phyloP scores from a whole-genome alignment of 1,284 basidiomycete species.

The Ceratobasidium sp. region DNA sequence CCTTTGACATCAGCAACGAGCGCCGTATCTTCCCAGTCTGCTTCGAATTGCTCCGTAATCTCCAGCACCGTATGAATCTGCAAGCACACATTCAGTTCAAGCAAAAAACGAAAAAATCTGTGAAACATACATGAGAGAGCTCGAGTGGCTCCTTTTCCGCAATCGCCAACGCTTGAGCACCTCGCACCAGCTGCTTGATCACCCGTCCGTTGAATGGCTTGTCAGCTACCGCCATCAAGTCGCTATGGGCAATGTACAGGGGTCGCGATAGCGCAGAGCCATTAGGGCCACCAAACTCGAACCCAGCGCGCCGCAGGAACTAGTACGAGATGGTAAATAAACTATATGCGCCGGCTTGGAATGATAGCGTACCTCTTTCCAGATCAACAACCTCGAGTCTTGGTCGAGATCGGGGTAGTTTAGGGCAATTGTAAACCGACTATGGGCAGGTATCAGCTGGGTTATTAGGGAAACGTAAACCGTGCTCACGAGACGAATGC shows the following conservation, averaged over 20 bases:
- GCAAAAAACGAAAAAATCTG: no score
- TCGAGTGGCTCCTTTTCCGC: slow-evolving; percentile 59
- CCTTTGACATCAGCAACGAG: no score
- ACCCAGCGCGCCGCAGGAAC: slow-evolving; percentile 66
- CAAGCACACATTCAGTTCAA: no score
- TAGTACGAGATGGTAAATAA: not conserved
- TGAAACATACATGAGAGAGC: slow-evolving; percentile 38
- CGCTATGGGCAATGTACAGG: slow-evolving; percentile 57
- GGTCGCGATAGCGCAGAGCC: not conserved
- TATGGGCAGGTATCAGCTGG: no score
- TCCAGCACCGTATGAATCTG: no score
- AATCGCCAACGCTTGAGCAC: slow-evolving; percentile 69
- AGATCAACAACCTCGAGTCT: slow-evolving; percentile 66
- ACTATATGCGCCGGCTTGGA: no score
- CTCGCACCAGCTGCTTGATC: slow-evolving; percentile 75
- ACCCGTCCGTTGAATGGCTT: slow-evolving; percentile 70
- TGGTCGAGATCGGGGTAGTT: slow-evolving; percentile 68
- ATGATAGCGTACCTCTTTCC: slow-evolving; percentile 60
- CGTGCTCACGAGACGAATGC: slow-evolving; percentile 64
- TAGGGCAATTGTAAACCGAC: slow-evolving; percentile 74
- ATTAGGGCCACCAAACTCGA: slow-evolving; percentile 50
- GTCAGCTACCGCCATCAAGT: slow-evolving; percentile 63
- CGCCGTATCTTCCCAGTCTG: no score
- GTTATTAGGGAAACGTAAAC: no score
- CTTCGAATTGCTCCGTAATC: no score